Evolutionary conservation across 208 protist species (phyloP), one percentile per base, ranked within the genome.

Genomic region (Porcisia hertigi): DNA sequence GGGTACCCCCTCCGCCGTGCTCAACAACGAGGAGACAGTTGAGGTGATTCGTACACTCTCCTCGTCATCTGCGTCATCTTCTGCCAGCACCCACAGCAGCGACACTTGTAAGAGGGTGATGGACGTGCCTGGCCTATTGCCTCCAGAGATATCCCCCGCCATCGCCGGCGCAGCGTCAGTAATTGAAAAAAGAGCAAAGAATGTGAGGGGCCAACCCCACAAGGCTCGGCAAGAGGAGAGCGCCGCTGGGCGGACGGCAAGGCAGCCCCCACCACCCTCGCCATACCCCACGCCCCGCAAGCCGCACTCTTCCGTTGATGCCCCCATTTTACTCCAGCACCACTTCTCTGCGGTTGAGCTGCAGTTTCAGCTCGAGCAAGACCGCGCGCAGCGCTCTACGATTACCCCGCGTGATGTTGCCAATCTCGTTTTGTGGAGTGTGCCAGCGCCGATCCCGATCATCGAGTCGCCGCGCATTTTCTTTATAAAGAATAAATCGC

Each of bases 401-500:
- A 75, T 94, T 12, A 82, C 83, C 20, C 89, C 90, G 30, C 93
- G 89, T 59, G 91, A 97, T 69, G 53, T 97, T n/a, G 86, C 83
- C 41, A 85, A 88, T n/a, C 66, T 95, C 20, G 67, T 95, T 36
- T 73, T 95, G 49, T 97, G 93, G 91, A 82, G 82, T 11, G 86
- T 97, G 49, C 93, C 91, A 49, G 79, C 80, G 47, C 69, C 86
- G 11, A 80, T 94, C 47, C 93, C 90, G 2, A 73, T 94, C 23
- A 84, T 95, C 65, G 91, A 97, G 70, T 85, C 84, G 16, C 93
- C 93, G 41, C 72, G 80, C 25, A 78, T 90, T 36, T 94, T 94
- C 77, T 92, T 93, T 57, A 70, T 97, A 62, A 85, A 83, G 69
- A 95, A 94, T 73, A 92, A 91, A 71, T 94, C 89, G 5, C 83